Evolutionary conservation across 2,329 filamentous ascomycete species (phyloP).

Genomic region (Periconia macrospinosa): DNA sequence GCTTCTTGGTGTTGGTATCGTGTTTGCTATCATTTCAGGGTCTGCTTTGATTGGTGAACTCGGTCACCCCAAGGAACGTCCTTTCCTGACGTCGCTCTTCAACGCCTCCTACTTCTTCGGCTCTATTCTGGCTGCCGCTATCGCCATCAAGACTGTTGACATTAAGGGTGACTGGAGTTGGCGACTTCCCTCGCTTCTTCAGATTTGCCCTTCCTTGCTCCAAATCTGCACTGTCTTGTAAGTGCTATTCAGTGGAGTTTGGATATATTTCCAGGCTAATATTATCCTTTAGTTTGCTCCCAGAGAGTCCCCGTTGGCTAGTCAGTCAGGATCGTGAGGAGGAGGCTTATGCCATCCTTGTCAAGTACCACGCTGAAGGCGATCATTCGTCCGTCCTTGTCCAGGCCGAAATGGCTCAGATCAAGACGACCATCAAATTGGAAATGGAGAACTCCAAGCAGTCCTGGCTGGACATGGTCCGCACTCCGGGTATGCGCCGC

Average conservation of each 20-base stretch:
- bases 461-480: slow-evolving; percentile 58
- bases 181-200: slow-evolving; percentile 54
- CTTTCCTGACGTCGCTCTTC: slow-evolving; percentile 62
- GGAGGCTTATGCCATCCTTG: slow-evolving; percentile 37
- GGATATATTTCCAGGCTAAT: not conserved
- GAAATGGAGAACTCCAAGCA: slow-evolving; percentile 58
- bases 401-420: slow-evolving; percentile 63
- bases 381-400: slow-evolving; percentile 43
- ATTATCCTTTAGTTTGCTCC: slow-evolving; percentile 27
- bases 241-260: not conserved
- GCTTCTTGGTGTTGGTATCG: slow-evolving; percentile 64
- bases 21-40: slow-evolving; percentile 61
- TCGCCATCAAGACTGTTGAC: slow-evolving; percentile 53
- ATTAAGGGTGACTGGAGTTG: slow-evolving; percentile 51
- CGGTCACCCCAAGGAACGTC: slow-evolving; percentile 63
- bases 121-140: slow-evolving; percentile 51
- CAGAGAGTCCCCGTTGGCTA: slow-evolving; percentile 52
- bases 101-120: slow-evolving; percentile 63
- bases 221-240: slow-evolving; percentile 43
- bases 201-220: slow-evolving; percentile 53
- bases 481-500: slow-evolving; percentile 48
- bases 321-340: slow-evolving; percentile 56
- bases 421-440: slow-evolving; percentile 58
- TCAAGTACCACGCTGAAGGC: slow-evolving; percentile 50
- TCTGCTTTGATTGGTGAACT: slow-evolving; percentile 63